Base-by-base conservation (phyloP, 192 early-diverging fungal species). In the Lunasporangiospora selenospora region DNA sequence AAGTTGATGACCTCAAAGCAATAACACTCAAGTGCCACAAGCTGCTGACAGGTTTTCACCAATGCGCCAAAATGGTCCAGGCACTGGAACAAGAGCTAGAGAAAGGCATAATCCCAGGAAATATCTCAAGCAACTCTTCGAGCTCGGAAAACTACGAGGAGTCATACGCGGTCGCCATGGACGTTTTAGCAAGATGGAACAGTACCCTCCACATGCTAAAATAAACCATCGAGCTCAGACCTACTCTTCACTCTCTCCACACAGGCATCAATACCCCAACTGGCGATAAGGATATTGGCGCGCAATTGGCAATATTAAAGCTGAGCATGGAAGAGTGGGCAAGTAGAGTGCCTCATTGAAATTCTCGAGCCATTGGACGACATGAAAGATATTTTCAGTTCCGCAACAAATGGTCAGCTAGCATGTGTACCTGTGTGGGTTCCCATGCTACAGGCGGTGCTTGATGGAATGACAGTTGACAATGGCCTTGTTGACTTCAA, bases 161-260 rank as follows among this genome's bases (percentile, higher is more conserved):
- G 0, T 1, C 38, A 31, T 15, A 32, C 5, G 13, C 29, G 13
- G 38, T 65, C 6, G n/a, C 50, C 34, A 27, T 49, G 32, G 53
- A 49, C 11, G 62, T 56, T 16, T 36, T 56, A 5, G 56, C 53
- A 16, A 26, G 46, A 48, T 56, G 62, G 62, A 49, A 65, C 30
- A 65, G 62, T 18, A 46, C 45, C 8, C 24, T 36, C 23, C 21
- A 32, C 47, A 49, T 37, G 36, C 1, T 41, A 15, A 6, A 19
- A 7, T n/a, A n/a, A n/a, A n/a, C n/a, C n/a, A n/a, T n/a, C n/a
- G n/a, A n/a, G n/a, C n/a, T n/a, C n/a, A n/a, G n/a, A n/a, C n/a
- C n/a, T n/a, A n/a, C n/a, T n/a, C n/a, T n/a, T n/a, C n/a, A n/a
- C n/a, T n/a, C n/a, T n/a, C n/a, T n/a, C n/a, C n/a, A n/a, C n/a